phyloP scores from a whole-genome alignment of 768 basidiomycete genomes.

The Erythrobasidium yunnanense region DNA sequence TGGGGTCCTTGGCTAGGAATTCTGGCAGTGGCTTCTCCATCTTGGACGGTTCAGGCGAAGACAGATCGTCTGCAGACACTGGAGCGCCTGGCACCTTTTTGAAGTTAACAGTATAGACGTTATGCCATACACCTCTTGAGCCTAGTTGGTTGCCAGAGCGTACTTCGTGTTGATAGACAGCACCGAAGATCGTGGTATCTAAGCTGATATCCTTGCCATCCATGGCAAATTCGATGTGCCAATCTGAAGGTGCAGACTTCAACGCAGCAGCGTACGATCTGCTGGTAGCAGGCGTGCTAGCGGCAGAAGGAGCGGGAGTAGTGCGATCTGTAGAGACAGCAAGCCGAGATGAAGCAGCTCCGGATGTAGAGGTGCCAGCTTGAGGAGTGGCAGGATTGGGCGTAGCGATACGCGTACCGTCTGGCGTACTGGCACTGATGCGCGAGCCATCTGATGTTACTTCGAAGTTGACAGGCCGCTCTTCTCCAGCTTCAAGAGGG shows the following conservation, averaged over 20 bases:
- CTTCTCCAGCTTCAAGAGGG: conserved; percentile 26
- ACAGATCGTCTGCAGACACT: conserved; percentile 1
- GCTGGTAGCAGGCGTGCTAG: conserved; percentile 41
- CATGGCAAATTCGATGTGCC: conserved; percentile 94
- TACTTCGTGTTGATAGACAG: conserved; percentile 73
- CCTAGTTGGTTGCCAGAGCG: conserved; percentile 40
- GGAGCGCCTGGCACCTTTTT: conserved; percentile 82
- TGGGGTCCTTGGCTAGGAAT: conserved; percentile 69
- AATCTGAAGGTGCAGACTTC: conserved; percentile 83
- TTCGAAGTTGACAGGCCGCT: conserved; percentile 35
- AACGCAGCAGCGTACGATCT: conserved; percentile 84
- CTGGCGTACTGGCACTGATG: conserved; percentile 89
- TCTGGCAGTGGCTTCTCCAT: conserved; percentile 57
- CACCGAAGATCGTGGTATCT: conserved; percentile 90
- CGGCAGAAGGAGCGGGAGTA: conserved; percentile 40
- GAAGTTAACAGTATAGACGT: conserved; percentile 81
- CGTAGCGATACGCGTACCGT: conserved; percentile 86
- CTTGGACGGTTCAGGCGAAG: conserved; percentile 44
- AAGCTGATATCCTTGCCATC: conserved; percentile 72
- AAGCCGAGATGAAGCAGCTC: neutral
- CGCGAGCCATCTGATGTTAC: conserved; percentile 64
- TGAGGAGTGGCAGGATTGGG: conserved; percentile 51
- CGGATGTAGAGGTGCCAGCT: neutral
- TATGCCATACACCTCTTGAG: conserved; percentile 53
- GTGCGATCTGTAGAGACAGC: conserved; percentile 19